Conservation (phyloP, 495 filamentous ascomycete genomes). For the Evansstolkia leycettana region DNA sequence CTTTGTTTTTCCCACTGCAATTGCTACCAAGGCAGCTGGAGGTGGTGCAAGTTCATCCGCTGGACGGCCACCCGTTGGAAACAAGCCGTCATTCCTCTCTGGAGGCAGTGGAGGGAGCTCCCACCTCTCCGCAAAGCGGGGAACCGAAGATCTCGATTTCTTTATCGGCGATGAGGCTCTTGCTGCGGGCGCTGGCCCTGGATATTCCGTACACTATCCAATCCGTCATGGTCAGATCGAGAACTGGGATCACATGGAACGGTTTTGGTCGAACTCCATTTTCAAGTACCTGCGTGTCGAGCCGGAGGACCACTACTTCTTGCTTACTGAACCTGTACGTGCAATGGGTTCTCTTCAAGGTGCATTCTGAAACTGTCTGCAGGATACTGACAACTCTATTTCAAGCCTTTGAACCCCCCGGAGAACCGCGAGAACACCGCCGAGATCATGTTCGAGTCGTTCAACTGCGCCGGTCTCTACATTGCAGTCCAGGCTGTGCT, state of each 20-base stretch:
- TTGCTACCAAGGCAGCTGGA: conserved; percentile 79
- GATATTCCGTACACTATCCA: conserved; percentile 93
- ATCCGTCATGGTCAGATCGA: conserved; percentile 97
- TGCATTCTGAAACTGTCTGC: background rate
- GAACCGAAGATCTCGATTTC: conserved; percentile 95
- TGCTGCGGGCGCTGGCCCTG: conserved; percentile 68
- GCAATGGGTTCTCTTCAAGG: background rate
- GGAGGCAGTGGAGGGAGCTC: conserved; percentile 72
- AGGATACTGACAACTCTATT: conserved; percentile 5
- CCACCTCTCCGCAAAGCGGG: conserved; percentile 81
- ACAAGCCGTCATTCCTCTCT: conserved; percentile 91
- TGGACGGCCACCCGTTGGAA: conserved; percentile 76
- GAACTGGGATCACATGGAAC: conserved; percentile 99
- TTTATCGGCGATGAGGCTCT: conserved; percentile 97
- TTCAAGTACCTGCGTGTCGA: conserved; percentile 98
- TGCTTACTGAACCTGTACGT: conserved; percentile 88
- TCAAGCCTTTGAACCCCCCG: conserved; percentile 86
- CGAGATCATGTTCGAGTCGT: conserved; percentile 99
- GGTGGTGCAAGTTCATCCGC: conserved; percentile 66
- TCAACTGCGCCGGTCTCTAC: conserved; percentile 97
- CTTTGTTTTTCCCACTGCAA: conserved; percentile 97
- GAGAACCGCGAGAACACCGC: conserved; percentile 98
- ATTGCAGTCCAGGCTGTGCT: conserved; percentile 97
- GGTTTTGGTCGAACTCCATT: conserved; percentile 99
- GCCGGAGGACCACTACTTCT: conserved; percentile 95